Evolutionary conservation across 2,329 filamentous ascomycete genomes (phyloP).

Genomic region (Sporothrix brasiliensis): DNA sequence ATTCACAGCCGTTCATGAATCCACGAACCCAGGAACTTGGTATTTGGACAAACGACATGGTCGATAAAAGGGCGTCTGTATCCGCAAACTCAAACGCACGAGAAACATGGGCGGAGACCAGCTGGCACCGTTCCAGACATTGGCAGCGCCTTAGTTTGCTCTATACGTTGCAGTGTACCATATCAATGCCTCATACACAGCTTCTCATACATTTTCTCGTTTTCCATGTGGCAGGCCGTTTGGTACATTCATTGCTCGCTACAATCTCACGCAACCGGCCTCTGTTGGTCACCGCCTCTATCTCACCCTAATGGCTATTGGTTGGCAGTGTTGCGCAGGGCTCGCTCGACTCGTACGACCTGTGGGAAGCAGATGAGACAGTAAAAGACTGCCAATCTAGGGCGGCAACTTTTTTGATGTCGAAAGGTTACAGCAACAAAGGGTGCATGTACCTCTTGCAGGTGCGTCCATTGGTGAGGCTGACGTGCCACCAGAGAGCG

Average conservation of each 20-base stretch:
- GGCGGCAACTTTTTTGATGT: neutral
- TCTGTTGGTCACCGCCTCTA: neutral
- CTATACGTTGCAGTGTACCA: neutral
- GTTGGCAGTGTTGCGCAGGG: neutral
- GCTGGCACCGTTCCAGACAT: neutral
- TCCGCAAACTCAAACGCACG: neutral
- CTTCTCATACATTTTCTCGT: neutral
- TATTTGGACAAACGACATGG: neutral
- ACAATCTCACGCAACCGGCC: neutral
- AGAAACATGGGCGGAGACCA: neutral
- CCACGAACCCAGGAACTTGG: too few species aligned
- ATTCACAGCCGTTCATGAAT: neutral
- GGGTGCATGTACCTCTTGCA: neutral
- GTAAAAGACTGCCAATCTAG: neutral
- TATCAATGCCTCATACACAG: neutral
- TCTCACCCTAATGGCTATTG: neutral
- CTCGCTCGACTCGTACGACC: conserved; percentile 8
- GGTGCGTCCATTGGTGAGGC: conserved; percentile 4
- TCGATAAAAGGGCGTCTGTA: neutral
- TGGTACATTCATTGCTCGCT: neutral
- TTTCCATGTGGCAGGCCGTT: conserved; percentile 23
- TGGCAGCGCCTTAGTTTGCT: neutral
- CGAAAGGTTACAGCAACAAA: neutral
- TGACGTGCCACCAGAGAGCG: conserved; percentile 20
- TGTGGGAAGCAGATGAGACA: neutral